A percentile compares a stretch with the other conserved stretches of the same genome.
These are phyloP conservation scores for Endocalyx cinctus DNA, from an alignment of 2,329 filamentous ascomycete species.

Conservation along the genomic window DNA sequence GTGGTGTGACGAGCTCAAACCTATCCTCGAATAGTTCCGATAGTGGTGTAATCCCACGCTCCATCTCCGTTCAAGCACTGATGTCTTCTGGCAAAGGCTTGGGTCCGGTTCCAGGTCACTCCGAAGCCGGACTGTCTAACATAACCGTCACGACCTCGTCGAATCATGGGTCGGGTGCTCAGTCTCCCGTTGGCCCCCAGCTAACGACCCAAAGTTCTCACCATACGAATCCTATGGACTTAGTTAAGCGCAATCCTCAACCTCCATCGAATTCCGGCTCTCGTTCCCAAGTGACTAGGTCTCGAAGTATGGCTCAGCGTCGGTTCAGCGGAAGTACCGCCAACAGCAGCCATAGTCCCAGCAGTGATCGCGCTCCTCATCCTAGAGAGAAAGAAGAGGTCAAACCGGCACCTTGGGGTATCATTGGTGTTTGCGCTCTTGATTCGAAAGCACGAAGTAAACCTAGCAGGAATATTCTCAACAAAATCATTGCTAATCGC, in stretches of 20 bases:
- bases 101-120: slow-evolving; percentile 36
- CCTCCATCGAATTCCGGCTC: slow-evolving; percentile 24
- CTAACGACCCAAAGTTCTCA: slow-evolving; percentile 39
- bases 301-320: slow-evolving; percentile 66
- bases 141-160: slow-evolving; percentile 52
- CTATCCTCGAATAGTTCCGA: slow-evolving; percentile 53
- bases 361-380: slow-evolving; percentile 59
- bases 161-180: slow-evolving; percentile 37
- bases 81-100: slow-evolving; percentile 41
- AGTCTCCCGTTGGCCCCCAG: slow-evolving; percentile 37
- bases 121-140: slow-evolving; percentile 47
- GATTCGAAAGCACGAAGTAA: slow-evolving; percentile 96
- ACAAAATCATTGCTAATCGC: slow-evolving; percentile 79
- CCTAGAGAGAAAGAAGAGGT: slow-evolving; percentile 55
- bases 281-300: slow-evolving; percentile 46
- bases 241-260: slow-evolving; percentile 38
- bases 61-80: slow-evolving; percentile 38
- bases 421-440: slow-evolving; percentile 90
- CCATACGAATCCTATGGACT: slow-evolving; percentile 39
- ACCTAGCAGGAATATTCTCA: slow-evolving; percentile 92
- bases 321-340: slow-evolving; percentile 77
- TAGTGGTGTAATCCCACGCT: slow-evolving; percentile 33
- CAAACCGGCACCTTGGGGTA: slow-evolving; percentile 57
- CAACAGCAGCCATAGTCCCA: slow-evolving; percentile 77
- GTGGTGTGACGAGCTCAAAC: slow-evolving; percentile 47